phyloP scores from a whole-genome alignment of 192 early-diverging fungal genomes.

The Coemansia sp. region DNA sequence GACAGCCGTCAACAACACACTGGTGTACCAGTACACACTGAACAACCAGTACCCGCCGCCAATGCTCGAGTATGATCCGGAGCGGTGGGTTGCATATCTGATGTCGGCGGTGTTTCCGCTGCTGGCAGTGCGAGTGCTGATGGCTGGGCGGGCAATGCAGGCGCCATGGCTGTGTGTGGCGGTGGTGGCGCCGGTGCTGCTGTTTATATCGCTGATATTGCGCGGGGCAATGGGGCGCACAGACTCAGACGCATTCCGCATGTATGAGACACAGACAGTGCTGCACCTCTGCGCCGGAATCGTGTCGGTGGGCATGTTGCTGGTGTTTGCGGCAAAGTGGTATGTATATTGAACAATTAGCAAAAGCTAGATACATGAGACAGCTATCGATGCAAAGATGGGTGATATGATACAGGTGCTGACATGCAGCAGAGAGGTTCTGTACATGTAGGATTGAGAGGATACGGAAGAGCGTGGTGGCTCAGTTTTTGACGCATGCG shows the following conservation, averaged over 20 bases:
- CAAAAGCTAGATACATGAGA: background rate
- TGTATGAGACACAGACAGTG: slow-evolving; percentile 43
- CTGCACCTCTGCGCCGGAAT: slow-evolving; percentile 38
- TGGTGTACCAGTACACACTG: slow-evolving; percentile 48
- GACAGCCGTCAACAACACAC: slow-evolving; percentile 21
- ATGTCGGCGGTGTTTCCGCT: slow-evolving; percentile 37
- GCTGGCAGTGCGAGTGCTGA: slow-evolving; percentile 27
- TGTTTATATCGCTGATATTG: slow-evolving; percentile 41
- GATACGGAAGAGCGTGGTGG: slow-evolving; percentile 19
- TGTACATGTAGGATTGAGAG: slow-evolving; percentile 41
- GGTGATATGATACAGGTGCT: background rate
- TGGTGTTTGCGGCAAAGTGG: slow-evolving; percentile 17
- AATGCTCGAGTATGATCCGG: slow-evolving; percentile 42
- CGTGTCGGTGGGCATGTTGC: slow-evolving; percentile 30
- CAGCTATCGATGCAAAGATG: background rate
- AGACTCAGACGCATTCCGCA: slow-evolving; percentile 37
- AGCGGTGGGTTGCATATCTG: slow-evolving; percentile 48
- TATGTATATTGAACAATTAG: slow-evolving; percentile 10
- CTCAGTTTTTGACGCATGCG: slow-evolving; percentile 34
- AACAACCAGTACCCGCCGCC: slow-evolving; percentile 50
- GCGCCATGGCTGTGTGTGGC: slow-evolving; percentile 35
- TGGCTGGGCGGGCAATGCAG: slow-evolving; percentile 19
- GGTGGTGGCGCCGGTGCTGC: slow-evolving; percentile 25
- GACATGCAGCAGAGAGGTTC: background rate
- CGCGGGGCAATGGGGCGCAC: slow-evolving; percentile 40